Evolutionary conservation across 1,284 basidiomycete genomes (phyloP).

Genomic region (Ustilago trichophora): DNA sequence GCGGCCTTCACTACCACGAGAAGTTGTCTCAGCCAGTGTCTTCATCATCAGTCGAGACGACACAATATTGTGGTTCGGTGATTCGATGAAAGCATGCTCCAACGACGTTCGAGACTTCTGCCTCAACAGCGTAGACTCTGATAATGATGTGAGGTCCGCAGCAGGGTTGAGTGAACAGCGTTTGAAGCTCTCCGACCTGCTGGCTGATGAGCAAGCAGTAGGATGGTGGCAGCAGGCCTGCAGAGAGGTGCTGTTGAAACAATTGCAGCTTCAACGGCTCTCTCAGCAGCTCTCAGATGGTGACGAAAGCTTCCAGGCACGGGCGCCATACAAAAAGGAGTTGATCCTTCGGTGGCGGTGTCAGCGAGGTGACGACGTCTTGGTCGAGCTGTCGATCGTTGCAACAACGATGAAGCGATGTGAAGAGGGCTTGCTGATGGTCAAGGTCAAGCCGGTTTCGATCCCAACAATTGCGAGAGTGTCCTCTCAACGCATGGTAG

Average conservation of each 20-base stretch:
- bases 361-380: not conserved
- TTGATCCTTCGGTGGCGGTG: slow-evolving; percentile 1
- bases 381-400: slow-evolving; percentile 1
- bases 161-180: too few species aligned
- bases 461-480: slow-evolving; percentile 1
- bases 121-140: too few species aligned
- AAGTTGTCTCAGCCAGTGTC: not conserved
- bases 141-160: too few species aligned
- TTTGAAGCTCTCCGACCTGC: slow-evolving; percentile 7
- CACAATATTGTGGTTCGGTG: not conserved
- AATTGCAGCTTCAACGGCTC: not conserved
- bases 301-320: not conserved
- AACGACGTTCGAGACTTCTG: too few species aligned
- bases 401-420: not conserved
- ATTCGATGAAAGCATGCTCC: too few species aligned
- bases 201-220: slow-evolving; percentile 9
- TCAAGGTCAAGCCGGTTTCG: not conserved
- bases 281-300: not conserved
- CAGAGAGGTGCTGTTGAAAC: not conserved
- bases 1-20: too few species aligned
- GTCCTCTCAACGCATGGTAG: not conserved
- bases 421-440: not conserved
- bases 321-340: not conserved
- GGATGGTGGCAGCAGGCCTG: slow-evolving; percentile 14
- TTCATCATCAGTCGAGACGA: slow-evolving; percentile 5